Evolutionary conservation across 2,329 filamentous ascomycete species (phyloP).

Genomic region (Phoma sp.): DNA sequence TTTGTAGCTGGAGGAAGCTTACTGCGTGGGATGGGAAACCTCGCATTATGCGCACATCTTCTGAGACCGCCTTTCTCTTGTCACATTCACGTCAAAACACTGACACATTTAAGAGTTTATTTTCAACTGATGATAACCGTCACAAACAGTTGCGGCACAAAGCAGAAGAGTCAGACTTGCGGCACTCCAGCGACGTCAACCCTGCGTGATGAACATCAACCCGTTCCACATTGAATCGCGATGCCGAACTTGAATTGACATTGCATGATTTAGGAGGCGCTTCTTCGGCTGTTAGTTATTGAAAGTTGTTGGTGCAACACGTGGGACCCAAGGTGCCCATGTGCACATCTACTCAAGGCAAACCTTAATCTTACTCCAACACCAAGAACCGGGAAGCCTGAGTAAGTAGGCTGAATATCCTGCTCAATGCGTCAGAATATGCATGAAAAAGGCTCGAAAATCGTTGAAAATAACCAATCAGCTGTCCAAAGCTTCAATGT

Average conservation of each 20-base stretch:
- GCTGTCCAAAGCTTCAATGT: not conserved
- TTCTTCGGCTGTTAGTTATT: not conserved
- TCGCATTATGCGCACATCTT: not conserved
- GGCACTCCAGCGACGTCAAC: not conserved
- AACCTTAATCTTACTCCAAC: not conserved
- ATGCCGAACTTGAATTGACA: not conserved
- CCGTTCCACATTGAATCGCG: not conserved
- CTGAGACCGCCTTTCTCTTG: conserved; percentile 3
- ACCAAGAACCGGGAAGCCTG: not conserved
- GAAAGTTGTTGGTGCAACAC: not conserved
- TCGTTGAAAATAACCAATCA: conserved; percentile 8
- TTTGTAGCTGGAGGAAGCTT: too few relatives aligned
- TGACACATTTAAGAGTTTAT: not conserved
- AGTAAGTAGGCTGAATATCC: not conserved
- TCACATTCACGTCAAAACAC: not conserved
- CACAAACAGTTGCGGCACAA: not conserved
- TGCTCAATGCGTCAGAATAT: not conserved
- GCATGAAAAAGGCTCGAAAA: conserved; percentile 1
- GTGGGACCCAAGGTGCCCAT: not conserved
- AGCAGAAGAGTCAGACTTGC: not conserved
- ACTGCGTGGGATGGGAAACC: not conserved
- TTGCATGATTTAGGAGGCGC: not conserved
- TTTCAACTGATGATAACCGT: not conserved
- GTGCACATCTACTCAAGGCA: conserved; percentile 6
- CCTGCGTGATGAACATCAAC: not conserved